Evolutionary conservation across 768 basidiomycete genomes (phyloP).

Genomic region (Russula vinacea): DNA sequence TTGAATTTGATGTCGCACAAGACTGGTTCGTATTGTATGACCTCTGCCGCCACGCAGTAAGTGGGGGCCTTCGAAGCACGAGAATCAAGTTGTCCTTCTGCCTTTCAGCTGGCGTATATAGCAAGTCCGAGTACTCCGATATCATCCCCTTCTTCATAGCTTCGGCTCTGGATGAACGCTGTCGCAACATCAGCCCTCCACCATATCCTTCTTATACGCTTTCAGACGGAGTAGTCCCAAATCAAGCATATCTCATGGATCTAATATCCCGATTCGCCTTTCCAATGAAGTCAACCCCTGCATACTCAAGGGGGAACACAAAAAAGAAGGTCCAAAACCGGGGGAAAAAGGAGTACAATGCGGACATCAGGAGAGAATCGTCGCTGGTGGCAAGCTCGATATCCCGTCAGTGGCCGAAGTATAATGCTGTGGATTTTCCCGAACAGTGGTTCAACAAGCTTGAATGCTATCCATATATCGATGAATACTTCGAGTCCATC

Average conservation of each 20-base stretch:
- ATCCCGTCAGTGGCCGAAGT: background rate
- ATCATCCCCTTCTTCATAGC: background rate
- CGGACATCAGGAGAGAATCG: background rate
- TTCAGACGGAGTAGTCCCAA: conserved; percentile 7
- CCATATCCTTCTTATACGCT: background rate
- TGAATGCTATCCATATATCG: background rate
- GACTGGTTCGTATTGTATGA: conserved; percentile 21
- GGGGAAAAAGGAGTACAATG: background rate
- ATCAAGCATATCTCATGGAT: background rate
- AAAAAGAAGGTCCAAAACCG: background rate
- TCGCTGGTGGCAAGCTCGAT: background rate
- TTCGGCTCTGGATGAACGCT: conserved; percentile 4
- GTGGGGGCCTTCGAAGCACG: background rate
- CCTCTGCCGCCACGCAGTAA: background rate
- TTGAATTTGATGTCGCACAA: conserved; percentile 5
- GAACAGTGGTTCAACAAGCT: conserved; percentile 2
- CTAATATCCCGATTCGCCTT: background rate
- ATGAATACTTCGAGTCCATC: conserved; percentile 5
- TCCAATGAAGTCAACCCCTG: background rate
- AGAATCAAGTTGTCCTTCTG: conserved; percentile 9
- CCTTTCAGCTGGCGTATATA: conserved; percentile 8
- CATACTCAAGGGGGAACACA: background rate
- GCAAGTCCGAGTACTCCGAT: background rate
- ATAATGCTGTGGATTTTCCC: background rate
- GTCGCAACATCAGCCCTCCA: background rate